Evolutionary conservation across 345 rosid species (phyloP).

Genomic region (Arabis hirsuta): DNA sequence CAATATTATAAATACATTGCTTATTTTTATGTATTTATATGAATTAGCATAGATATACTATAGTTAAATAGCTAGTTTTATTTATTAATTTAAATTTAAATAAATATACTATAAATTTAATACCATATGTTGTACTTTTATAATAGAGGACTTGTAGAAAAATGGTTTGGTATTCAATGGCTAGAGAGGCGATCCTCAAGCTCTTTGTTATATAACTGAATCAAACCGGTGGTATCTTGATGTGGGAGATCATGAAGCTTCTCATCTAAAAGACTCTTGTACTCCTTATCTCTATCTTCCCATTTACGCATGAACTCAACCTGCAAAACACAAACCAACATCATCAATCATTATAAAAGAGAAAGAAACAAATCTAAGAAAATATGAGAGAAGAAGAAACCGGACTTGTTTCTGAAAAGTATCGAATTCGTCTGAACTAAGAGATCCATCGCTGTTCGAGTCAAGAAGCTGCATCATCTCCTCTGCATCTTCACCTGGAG

Average conservation of each 20-base stretch:
- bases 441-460: conserved; percentile 89
- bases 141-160: not conserved
- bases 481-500: conserved; percentile 86
- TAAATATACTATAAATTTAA: too few species aligned
- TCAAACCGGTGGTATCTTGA: conserved; percentile 53
- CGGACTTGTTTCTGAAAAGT: conserved; percentile 82
- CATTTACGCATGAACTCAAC: conserved; percentile 74
- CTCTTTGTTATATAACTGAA: conserved; percentile 66
- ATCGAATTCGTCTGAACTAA: conserved; percentile 88
- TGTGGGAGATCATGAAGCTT: conserved; percentile 58
- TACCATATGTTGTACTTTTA: too few species aligned
- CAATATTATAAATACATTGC: too few species aligned
- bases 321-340: conserved; percentile 43
- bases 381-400: not conserved
- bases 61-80: too few species aligned
- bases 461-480: conserved; percentile 98
- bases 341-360: not conserved
- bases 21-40: too few species aligned
- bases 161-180: conserved; percentile 36
- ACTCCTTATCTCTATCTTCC: conserved; percentile 70
- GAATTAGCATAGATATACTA: too few species aligned
- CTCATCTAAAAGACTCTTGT: conserved; percentile 59
- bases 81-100: too few species aligned
- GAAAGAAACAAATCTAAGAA: too few species aligned
- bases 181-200: conserved; percentile 58